A percentile compares a stretch with the other conserved stretches of the same genome.
Conservation (phyloP, 140 eudicot species). For the Flaveria floridana region DNA sequence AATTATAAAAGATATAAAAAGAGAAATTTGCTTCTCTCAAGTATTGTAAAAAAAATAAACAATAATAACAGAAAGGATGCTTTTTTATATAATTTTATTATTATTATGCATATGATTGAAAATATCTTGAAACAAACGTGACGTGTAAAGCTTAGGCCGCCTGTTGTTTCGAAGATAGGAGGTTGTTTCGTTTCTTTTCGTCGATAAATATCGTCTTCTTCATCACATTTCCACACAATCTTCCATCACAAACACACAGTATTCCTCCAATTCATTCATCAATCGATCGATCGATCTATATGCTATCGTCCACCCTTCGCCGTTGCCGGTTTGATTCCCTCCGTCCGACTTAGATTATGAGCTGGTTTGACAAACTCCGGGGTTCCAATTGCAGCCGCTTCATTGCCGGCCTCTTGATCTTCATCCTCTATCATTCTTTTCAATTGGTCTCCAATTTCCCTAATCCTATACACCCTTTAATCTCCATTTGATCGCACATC, state of each 20-base stretch:
- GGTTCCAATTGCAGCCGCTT: slow-evolving; percentile 87
- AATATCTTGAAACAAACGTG: too few species aligned
- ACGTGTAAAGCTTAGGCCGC: too few species aligned
- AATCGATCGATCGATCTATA: slow-evolving; percentile 19
- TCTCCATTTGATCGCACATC: neutral
- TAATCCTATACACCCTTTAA: slow-evolving; percentile 72
- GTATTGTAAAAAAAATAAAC: too few species aligned
- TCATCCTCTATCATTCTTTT: slow-evolving; percentile 69
- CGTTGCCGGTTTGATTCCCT: slow-evolving; percentile 40
- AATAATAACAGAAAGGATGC: too few species aligned
- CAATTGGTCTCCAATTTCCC: slow-evolving; percentile 81
- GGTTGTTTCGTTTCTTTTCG: too few species aligned
- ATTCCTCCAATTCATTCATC: too few species aligned
- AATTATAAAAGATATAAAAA: too few species aligned
- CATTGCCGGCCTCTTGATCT: slow-evolving; percentile 84
- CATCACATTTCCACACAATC: neutral
- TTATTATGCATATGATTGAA: too few species aligned
- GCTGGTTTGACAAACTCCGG: slow-evolving; percentile 81
- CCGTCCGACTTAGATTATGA: slow-evolving; percentile 59
- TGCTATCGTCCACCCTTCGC: slow-evolving; percentile 25
- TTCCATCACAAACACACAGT: neutral
- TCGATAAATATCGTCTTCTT: neutral
- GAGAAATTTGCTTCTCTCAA: too few species aligned
- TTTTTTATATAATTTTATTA: too few species aligned
- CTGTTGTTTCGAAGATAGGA: too few species aligned